Evolutionary conservation across 1,284 basidiomycete species (phyloP), one percentile per base, ranked within the genome.

Genomic region (Fomitopsis palustris): DNA sequence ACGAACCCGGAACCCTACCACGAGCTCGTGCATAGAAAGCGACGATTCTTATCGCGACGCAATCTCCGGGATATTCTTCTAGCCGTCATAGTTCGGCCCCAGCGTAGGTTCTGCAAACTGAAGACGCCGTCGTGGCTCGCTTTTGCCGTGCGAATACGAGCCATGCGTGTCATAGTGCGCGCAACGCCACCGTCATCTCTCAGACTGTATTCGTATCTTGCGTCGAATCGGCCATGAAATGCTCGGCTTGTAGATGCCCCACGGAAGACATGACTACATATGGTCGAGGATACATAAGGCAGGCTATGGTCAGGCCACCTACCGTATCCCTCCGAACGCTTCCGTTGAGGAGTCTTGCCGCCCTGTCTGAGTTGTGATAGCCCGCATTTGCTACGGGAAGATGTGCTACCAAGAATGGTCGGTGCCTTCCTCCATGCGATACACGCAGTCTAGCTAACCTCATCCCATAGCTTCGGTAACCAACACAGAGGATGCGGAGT

Each of bases 401-500:
- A 57, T 80, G 78, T 80, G 78, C 57, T 72, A 64, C 62, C 75
- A 77, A 70, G 78, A 81, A 72, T 75, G 77, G 78, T 80, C 55
- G 62, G 74, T 61, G 35, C 27, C 59, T 59, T 57, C 31, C n/a
- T 27, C 31, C 21, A 54, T 59, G 31, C 23, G 37, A 9, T 9
- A 16, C 4, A 25, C 1, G 1, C 29, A n/a, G 5, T 29, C 52
- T 23, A 37, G 33, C 35, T 54, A 51, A 53, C 39, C 38, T 16
- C 8, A 1, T 35, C 14, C n/a, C 19, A 42, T 63, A 88, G 86
- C 62, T 75, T 77, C 60, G 86, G 85, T 55, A 86, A 87, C 71
- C 81, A 80, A 59, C 85, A 88, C 71, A 78, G 86, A 73, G 81
- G 80, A 51, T 88, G 86, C 65, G 78, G 79, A 67, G 86, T 88